A percentile compares a stretch with the other conserved stretches of the same genome.
phyloP scores from a whole-genome alignment of 2,329 filamentous ascomycete species.

The Calonectria pseudoturangicola region DNA sequence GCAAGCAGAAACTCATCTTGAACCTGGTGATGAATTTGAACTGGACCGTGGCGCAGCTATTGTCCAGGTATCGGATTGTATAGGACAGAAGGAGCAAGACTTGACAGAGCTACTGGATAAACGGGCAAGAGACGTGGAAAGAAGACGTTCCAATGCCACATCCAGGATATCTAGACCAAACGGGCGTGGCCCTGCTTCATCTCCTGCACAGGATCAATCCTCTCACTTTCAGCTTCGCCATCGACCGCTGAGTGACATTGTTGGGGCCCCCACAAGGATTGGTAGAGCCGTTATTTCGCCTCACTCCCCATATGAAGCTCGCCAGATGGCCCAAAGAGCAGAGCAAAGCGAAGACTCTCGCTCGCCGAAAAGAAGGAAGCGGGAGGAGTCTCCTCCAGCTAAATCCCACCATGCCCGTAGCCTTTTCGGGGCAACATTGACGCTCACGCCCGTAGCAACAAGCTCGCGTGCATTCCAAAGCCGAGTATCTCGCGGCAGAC shows the following conservation, averaged over 20 bases:
- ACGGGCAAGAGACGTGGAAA: slow-evolving; percentile 74
- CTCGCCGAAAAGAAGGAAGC: slow-evolving; percentile 55
- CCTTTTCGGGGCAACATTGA: slow-evolving; percentile 60
- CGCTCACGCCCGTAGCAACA: slow-evolving; percentile 52
- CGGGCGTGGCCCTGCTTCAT: slow-evolving; percentile 48
- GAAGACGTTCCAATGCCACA: slow-evolving; percentile 67
- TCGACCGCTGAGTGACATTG: slow-evolving; percentile 64
- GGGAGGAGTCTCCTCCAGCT: slow-evolving; percentile 57
- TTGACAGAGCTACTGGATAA: slow-evolving; percentile 84
- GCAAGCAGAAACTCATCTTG: slow-evolving; percentile 80
- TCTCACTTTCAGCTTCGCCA: slow-evolving; percentile 63
- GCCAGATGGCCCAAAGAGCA: slow-evolving; percentile 48
- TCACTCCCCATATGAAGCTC: slow-evolving; percentile 60
- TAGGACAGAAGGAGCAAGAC: slow-evolving; percentile 86
- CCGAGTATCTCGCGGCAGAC: slow-evolving; percentile 48
- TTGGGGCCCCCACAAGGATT: slow-evolving; percentile 56
- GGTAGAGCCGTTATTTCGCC: slow-evolving; percentile 59
- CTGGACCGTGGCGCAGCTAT: slow-evolving; percentile 85
- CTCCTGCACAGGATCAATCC: slow-evolving; percentile 48
- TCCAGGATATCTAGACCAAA: slow-evolving; percentile 57
- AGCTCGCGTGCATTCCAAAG: slow-evolving; percentile 42
- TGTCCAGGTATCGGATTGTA: slow-evolving; percentile 86
- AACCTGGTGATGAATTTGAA: slow-evolving; percentile 87
- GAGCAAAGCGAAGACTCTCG: slow-evolving; percentile 47
- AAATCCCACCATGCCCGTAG: slow-evolving; percentile 59